Evolutionary conservation across 2,329 filamentous ascomycete genomes (phyloP), one percentile per base, ranked within the genome.

Genomic region (Harringtonia lauricola): DNA sequence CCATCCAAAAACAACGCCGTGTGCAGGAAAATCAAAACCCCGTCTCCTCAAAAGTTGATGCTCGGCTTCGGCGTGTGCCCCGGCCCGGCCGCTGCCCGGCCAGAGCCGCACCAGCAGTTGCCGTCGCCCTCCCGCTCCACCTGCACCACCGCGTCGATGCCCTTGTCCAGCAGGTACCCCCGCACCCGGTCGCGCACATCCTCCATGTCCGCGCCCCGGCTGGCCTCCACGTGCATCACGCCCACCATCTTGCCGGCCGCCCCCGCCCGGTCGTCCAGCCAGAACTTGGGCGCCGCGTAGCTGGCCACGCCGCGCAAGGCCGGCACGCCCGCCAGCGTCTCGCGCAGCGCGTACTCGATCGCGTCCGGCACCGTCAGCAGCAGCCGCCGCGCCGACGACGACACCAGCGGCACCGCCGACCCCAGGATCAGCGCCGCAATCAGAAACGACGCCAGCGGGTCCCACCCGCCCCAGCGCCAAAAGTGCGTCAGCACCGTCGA

Each of bases 371-470:
- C 74, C 17, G 87, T 86, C 3, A 98, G 73, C 19, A 98, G 70
- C 4, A 98, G 68, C 18, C 85, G 82, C 54, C 82, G 83, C 1
- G 88, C 92, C 1, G 86, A 88, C 15, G 84, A 87, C 49, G 79
- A 79, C 19, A 98, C 88, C 1, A 98, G 74, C 1, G 92, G 92
- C 26, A 90, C 77, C 0, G 92, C 86, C 9, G 89, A 94, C n/a
- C 83, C 74, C 59, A 95, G 89, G 52, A 98, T 98, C 38, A 98
- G 72, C 22, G 92, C 72, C 0, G 92, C 90, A 52, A 98, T 98
- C 47, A 95, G 72, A 60, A 89, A 94, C 0, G 90, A 95, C 0
- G 92, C 92, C 18, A 96, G 65, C 3, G 92, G 92, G 59, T 98
- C 92, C 79, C 90, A 98, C 21, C 90, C 87, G 8, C 86, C 76